Base-by-base conservation (phyloP, 2,329 filamentous ascomycete genomes). In the Fusarium nisikadoi region DNA sequence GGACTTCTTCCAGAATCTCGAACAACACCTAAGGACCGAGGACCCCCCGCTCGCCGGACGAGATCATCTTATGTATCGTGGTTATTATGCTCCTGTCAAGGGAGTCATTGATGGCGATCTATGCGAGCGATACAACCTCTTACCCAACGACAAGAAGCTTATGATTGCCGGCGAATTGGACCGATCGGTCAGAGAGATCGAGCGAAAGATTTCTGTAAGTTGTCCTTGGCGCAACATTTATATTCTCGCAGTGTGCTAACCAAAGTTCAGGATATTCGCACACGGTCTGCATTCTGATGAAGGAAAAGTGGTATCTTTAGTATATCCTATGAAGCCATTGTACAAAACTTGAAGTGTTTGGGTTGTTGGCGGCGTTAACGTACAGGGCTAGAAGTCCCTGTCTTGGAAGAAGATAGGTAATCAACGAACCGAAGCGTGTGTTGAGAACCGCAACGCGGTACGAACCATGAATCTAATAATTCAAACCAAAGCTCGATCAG, bases 61-160 rank as follows among this genome's bases (percentile, higher is more conserved):
- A 73, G 97, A 99, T 81, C 96, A 99, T 82, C 86, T 99, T 49
- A 97, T 97, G 78, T 99, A 97, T 81, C 89, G 97, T 71, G 91
- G 94, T 72, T 99, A 98, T 83, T 99, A 98, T 81, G 94, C 94
- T 11, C 97, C 96, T 1, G 94, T 97, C 45, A 99, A 99, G 86
- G 95, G 95, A 13, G 91, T 97, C 33, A 97, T 99, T 77, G 96
- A 99, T 82, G 96, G 96, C 33, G 96, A 99, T 83, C 85, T 99
- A 43, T 97, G 96, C 77, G 96, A 99, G 86, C 89, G 94, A 75
- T 99, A 94, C 82, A 90, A 94, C 65, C 84, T 96, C 66, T 86
- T 99, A 68, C 88, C 92, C 31, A 92, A 91, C 75, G 95, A 98
- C 77, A 95, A 94, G 86, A 97, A 98, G 86, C 91, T 94, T 82